Base-by-base conservation (phyloP, 371 early-diverging fungal species). In the Mucor piriformis region DNA sequence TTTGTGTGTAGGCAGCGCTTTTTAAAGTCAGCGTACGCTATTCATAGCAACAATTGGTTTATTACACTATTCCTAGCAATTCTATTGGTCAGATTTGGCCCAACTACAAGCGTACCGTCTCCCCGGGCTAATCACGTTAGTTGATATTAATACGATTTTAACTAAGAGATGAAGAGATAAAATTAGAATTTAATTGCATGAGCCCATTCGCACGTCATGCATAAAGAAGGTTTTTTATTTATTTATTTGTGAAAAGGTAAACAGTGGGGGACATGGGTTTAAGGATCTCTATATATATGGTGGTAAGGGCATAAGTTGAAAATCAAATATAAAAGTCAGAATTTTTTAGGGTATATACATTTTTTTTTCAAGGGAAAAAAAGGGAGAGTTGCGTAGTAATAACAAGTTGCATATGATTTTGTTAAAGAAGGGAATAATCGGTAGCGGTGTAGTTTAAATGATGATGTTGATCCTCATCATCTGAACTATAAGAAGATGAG, bases 401-500 rank as follows among this genome's bases (percentile, higher is more conserved):
- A 8, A 47, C 11, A 47, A 27, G 25, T 5, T 7, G 46, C 46
- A 46, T 46, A 46, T 46, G 21, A 21, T n/a, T 20, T 42, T 42
- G 0, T 46, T 46, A 46, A 24, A 46, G 13, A 46, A 46, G 25
- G 15, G 46, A 13, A 24, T 46, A 46, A 46, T 46, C 24, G 6
- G 46, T 46, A 46, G 21, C 13, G 11, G 33, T 7, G 16, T 49
- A 49, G 10, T 49, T 27, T 3, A 32, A 8, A 29, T 35, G 44
- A 29, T 35, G 44, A 23, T 20, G 53, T 11, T 23, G 61, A 8
- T 64, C 59, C n/a, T 66, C 66, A 56, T 66, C 66, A 57, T 66
- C 66, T 4, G 66, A 66, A 25, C 66, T 60, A 50, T 57, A 61
- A 42, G 48, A 52, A 12, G 61, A 66, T 21, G 61, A 56, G 18